Evolutionary conservation across 2,329 filamentous ascomycete species (phyloP), one percentile per base, ranked within the genome.

Genomic region (Colletotrichum graminicola): DNA sequence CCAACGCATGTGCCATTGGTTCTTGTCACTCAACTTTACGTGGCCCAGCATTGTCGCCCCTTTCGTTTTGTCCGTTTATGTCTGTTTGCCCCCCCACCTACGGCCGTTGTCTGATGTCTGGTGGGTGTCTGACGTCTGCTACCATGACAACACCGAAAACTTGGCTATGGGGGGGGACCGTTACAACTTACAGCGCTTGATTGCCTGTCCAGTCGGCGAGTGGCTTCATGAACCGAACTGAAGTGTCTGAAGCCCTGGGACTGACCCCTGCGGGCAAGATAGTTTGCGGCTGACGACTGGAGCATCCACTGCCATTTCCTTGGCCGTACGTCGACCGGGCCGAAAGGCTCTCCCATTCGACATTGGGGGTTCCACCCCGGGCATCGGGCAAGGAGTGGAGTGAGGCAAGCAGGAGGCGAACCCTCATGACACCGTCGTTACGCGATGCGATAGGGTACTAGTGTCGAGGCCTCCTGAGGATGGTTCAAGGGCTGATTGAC

Each of bases 301-400:
- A 41, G 29, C 16, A 57, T 29, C 52, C 54, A 69, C 47, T 49
- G 18, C 39, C 55, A 41, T 34, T 29, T 66, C 21, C 61, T 66
- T 66, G 66, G 66, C 62, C 54, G 66, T 59, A 34, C 29, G 39
- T 39, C 47, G 41, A 43, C 67, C 62, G 67, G 67, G 47, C 67
- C 62, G 62, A 70, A 70, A 47, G 67, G 32, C 67, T 51, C 41
- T 52, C 39, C 34, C 23, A 52, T 63, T 47, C 49, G 54, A 54
- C 21, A 61, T 36, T 69, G 54, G 54, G 26, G n/a, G 64, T 60
- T 57, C 45, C 66, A 66, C 62, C 29, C 54, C 54, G 62, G 36
- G 54, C 61, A n/a, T 23, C 51, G 51, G 68, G 39, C 43, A 43
- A 59, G 63, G n/a, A 43, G 61, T 54, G 61, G 51, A 45, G 36